A percentile compares a stretch with the other conserved stretches of the same genome.
Evolutionary conservation across 495 filamentous ascomycete genomes (phyloP).

Genomic region (Achaetomiella virescens): DNA sequence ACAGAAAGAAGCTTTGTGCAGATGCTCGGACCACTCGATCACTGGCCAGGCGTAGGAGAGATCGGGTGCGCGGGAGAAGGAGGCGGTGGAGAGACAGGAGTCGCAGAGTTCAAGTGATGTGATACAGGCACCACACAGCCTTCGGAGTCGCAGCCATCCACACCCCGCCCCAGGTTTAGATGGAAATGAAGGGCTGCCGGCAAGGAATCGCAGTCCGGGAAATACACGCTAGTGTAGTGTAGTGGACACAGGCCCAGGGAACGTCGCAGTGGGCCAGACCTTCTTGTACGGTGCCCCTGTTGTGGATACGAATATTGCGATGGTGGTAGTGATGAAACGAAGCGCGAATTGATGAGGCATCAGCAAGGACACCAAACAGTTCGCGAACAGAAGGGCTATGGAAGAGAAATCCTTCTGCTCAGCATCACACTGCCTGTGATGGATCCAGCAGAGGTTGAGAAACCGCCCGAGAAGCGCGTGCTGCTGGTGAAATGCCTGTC

Average conservation of each 20-base stretch:
- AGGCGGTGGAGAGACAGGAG: not conserved
- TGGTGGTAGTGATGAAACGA: too few species aligned
- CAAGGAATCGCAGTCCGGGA: not conserved
- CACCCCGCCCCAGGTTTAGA: conserved; percentile 1
- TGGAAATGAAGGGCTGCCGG: not conserved
- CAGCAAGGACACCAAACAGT: too few species aligned
- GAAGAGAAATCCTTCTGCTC: too few species aligned
- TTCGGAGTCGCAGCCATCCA: conserved; percentile 5
- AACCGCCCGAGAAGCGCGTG: too few species aligned
- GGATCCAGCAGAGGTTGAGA: too few species aligned
- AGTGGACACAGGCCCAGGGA: not conserved
- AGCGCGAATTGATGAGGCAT: too few species aligned
- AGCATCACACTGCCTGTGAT: too few species aligned
- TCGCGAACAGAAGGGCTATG: too few species aligned
- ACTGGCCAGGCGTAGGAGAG: not conserved
- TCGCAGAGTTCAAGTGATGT: not conserved
- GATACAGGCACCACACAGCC: not conserved
- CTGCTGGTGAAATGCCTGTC: too few species aligned
- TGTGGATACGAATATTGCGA: too few species aligned
- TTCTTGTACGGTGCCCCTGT: too few species aligned
- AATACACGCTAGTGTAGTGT: not conserved
- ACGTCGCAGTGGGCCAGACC: not conserved
- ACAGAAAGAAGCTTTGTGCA: too few species aligned
- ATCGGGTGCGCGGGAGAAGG: not conserved
- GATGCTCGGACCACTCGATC: not conserved